These are phyloP conservation scores for Phanerodontia chrysosporium DNA, from an alignment of 768 basidiomycete species.

Conservation along the genomic window DNA sequence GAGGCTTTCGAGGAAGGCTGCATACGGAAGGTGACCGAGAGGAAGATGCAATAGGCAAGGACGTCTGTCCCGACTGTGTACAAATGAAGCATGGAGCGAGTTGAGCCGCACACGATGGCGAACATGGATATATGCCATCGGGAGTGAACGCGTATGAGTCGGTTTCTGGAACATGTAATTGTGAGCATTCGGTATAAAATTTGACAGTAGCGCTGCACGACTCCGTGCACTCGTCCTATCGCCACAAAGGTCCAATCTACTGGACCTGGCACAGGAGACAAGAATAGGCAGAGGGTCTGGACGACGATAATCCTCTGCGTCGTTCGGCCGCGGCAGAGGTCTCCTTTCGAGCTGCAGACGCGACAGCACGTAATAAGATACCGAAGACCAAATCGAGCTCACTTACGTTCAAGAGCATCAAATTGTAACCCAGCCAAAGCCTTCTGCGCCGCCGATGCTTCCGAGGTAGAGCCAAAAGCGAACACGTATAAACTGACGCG, in stretches of 20 bases:
- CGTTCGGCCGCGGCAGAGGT: too few relatives aligned
- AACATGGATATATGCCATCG: constrained; percentile 50
- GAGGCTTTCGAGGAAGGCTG: constrained; percentile 40
- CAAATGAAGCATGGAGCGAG: constrained; percentile 37
- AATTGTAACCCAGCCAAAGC: constrained; percentile 38
- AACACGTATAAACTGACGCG: constrained; percentile 57
- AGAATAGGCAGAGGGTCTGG: not conserved
- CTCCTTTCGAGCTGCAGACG: not conserved
- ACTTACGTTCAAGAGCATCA: constrained; percentile 51
- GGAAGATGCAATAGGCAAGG: constrained; percentile 11
- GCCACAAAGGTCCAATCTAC: not conserved
- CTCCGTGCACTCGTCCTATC: too few relatives aligned
- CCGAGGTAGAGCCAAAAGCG: constrained; percentile 36
- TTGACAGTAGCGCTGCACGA: not conserved
- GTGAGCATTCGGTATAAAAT: not conserved
- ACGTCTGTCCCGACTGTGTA: constrained; percentile 11
- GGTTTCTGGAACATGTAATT: not conserved
- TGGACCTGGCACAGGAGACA: not conserved
- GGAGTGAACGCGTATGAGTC: constrained; percentile 34
- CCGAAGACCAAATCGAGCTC: not conserved
- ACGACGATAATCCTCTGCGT: too few relatives aligned
- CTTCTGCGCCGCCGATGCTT: constrained; percentile 26
- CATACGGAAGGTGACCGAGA: constrained; percentile 13
- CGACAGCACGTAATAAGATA: not conserved
- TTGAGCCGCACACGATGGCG: constrained; percentile 38